Evolutionary conservation across 306 rosid genomes (phyloP), one percentile per base, ranked within the genome.

Genomic region (Ammopiptanthus mongolicus): DNA sequence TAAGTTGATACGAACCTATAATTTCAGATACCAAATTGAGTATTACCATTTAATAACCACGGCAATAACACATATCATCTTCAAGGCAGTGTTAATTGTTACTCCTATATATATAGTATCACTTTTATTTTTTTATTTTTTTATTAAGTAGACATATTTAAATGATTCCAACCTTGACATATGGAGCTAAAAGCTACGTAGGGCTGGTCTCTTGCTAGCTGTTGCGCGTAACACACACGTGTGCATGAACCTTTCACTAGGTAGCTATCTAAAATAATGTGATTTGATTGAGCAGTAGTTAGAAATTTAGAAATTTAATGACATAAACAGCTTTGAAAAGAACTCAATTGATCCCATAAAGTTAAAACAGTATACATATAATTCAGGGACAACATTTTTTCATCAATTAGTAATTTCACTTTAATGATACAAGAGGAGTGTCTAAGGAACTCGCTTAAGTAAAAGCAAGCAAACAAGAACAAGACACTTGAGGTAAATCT

Each of bases 381-480:
- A 61, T 19, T 21, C 17, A n/a, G 2, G 11, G 25, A 53, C 15
- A 31, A 13, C 8, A 6, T 3, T 13, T 33, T 14, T 67, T 60
- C 50, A 69, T 53, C 23, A 9, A 58, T 37, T 5, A 18, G 5
- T 22, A 63, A 17, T 51, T 53, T 55, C 10, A 66, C 22, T 48
- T 22, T 56, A 29, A 71, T 9, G 5, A 44, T 41, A 11, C 81
- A 82, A 63, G 50, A 29, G 73, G 70, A 55, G 28, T 44, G 65
- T 70, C 63, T 50, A 59, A 67, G 34, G 19, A 84, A 91, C 90
- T 91, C 85, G 89, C 89, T 76, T 77, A 64, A 57, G 44, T 8
- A 79, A 85, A 85, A 87, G 88, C 90, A 88, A 88, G 92, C 86
- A 88, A 88, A 88, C 88, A 88, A 69, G 31, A 31, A 39, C 62